Base-by-base conservation (phyloP, 345 rosid genomes). In the Clarkia xantiana region DNA sequence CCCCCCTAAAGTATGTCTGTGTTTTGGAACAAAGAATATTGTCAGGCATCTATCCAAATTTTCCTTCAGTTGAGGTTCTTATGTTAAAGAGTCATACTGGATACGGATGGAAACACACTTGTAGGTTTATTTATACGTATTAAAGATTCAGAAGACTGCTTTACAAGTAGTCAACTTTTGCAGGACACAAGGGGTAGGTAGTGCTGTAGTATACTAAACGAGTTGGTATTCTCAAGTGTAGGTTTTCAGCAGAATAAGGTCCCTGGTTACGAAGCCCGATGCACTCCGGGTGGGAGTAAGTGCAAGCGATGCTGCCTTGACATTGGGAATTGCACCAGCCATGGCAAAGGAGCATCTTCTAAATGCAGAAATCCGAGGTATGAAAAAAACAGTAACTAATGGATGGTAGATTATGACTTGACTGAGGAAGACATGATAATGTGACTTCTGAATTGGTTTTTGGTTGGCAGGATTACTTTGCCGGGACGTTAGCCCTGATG, bases 331-430 rank as follows among this genome's bases (percentile, higher is more conserved):
- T 50, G 95, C 96, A 55, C 96, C 98, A 53, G 96, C 98, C 49
- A 76, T 91, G 96, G 98, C 98, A 40, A 87, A 91, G 69, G 96
- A 91, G 70, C 94, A 82, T 64, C 93, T 91, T 63, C 72, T 87
- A 44, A 66, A 80, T 52, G 94, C 98, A 47, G 96, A 87, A 69
- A 84, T 76, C 74, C 77, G 68, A 77, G 98, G 98, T 84, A 53
- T 42, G 51, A 18, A 18, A 4, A 43, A 12, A 25, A n/a, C 9
- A 41, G 11, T 18, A 4, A 25, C 51, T 34, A 23, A 18, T 17
- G 18, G 14, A 42, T 18, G 8, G 40, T 43, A 29, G 41, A 22
- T 44, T 10, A 49, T 38, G 44, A 41, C 23, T 11, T 61, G 42
- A 1, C 49, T 43, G 12, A 49, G 17, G 25, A 29, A 18, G 14